Percentiles rank a stretch among this genome's conserved stretches.
These are phyloP conservation scores for Pythium myriotylum DNA, from an alignment of 352 stramenopile genomes.

Conservation along the genomic window DNA sequence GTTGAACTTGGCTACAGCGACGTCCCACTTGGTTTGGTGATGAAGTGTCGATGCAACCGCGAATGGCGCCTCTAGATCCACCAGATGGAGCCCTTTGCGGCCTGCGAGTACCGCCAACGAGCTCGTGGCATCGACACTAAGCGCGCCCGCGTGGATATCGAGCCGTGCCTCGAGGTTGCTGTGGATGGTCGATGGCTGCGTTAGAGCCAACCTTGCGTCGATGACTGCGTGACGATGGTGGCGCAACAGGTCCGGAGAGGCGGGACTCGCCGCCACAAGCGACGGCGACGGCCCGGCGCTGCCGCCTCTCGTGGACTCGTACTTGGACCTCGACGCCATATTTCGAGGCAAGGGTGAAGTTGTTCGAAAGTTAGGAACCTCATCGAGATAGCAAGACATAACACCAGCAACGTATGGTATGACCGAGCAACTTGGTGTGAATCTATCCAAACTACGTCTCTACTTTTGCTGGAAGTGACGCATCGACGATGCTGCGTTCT, in stretches of 20 bases:
- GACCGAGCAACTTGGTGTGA: too few relatives aligned
- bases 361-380: too few relatives aligned
- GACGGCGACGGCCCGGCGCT: not conserved
- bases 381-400: too few relatives aligned
- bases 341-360: too few relatives aligned
- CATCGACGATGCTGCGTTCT: constrained; percentile 28
- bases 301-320: not conserved
- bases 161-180: constrained; percentile 60
- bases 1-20: constrained; percentile 81
- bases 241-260: not conserved
- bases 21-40: constrained; percentile 82
- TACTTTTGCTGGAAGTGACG: constrained; percentile 29
- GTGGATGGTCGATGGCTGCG: constrained; percentile 37
- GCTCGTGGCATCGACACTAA: constrained; percentile 78
- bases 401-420: too few relatives aligned
- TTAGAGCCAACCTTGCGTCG: constrained; percentile 19
- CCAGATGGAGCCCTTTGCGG: constrained; percentile 68
- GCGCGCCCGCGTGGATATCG: constrained; percentile 65
- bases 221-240: not conserved
- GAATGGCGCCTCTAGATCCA: constrained; percentile 74
- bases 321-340: not conserved
- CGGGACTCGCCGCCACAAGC: not conserved
- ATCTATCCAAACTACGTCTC: too few relatives aligned
- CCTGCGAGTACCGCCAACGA: constrained; percentile 64
- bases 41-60: constrained; percentile 58